Base-by-base conservation (phyloP, 2,329 filamentous ascomycete genomes). In the Diaporthe sp. region DNA sequence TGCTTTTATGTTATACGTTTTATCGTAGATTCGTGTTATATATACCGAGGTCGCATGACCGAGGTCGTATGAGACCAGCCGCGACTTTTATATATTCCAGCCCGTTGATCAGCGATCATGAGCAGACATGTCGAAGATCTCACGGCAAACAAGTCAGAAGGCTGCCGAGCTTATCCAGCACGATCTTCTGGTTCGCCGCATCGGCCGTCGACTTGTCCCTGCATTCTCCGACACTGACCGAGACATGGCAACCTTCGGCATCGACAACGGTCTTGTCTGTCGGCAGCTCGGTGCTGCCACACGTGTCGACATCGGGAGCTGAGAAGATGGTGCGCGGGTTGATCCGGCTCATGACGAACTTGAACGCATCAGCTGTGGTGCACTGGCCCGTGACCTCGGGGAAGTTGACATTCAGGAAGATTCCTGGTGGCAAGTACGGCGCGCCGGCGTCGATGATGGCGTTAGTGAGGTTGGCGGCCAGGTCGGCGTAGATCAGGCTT, bases 381-480 rank as follows among this genome's bases (percentile, higher is more conserved):
- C 92, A 94, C 69, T 82, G 80, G 0, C 80, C 85, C 8, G 83
- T 82, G 2, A 90, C 87, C 74, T 85, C 82, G 7, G 90, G 90
- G 78, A 93, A 93, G 83, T 94, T 94, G 78, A 94, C 91, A 77
- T 94, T 94, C 42, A 94, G 86, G 81, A 87, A 93, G 3, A 89
- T 86, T 60, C 88, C 86, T 0, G 84, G 78, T 0, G 92, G 92
- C 4, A 94, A 85, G 79, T 92, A 94, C 0, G 93, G 92, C 52
- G 85, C 85, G 52, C 91, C 91, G 0, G 88, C 86, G 1, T 82
- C 85, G 38, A 92, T 80, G 52, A 94, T 79, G 3, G 85, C 84
- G 68, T 89, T 83, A 10, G 90, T 91, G 8, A 94, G 79, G 35
- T 87, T 89, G 17, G 88, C 83, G 1, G 92, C 89, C 6, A 94